Base-by-base conservation (phyloP, 148 eudicot genomes). In the Vaccinium vitisidaea region DNA sequence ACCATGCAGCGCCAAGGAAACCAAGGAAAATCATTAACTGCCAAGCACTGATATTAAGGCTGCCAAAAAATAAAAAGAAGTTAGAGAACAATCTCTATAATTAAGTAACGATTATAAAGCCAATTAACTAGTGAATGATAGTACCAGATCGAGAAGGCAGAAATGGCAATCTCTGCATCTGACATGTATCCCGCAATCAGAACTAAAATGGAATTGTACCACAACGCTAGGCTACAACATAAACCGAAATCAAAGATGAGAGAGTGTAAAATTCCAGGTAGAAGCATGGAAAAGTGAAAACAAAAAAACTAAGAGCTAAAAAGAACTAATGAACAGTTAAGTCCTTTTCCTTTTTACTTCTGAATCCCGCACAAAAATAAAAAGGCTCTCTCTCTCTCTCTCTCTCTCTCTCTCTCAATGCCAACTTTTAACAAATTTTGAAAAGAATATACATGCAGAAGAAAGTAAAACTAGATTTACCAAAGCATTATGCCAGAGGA, bases 81-180 rank as follows among this genome's bases (percentile, higher is more conserved):
- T 36, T 21, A 27, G 79, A 49, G 81, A 30, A 0, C 12, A 79
- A 79, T 25, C 10, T 21, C 48, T 14, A 16, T 14, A 3, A 56
- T n/a, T 70, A 82, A 43, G 36, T 6, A 48, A 63, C 27, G 25
- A 19, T 7, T 54, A 39, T 12, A 39, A 30, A 15, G 49, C 6
- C 21, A 14, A 16, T 67, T 8, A 25, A 63, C 13, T 1, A 46
- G 48, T 58, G 71, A 43, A 52, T 11, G 9, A 69, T 8, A 7
- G 30, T 87, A 93, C 95, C 98, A 93, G 55, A 94, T 92, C 23
- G 98, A 94, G 86, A 94, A 94, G 84, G 98, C 93, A 48, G 98
- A 92, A 58, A 94, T 93, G 81, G 93, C 88, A 30, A 90, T 88
- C 83, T 93, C 87, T 56, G 98, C 98, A 75, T 94, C 86, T 80